phyloP scores from a whole-genome alignment of 2,329 filamentous ascomycete genomes.

The Periconia sp. region DNA sequence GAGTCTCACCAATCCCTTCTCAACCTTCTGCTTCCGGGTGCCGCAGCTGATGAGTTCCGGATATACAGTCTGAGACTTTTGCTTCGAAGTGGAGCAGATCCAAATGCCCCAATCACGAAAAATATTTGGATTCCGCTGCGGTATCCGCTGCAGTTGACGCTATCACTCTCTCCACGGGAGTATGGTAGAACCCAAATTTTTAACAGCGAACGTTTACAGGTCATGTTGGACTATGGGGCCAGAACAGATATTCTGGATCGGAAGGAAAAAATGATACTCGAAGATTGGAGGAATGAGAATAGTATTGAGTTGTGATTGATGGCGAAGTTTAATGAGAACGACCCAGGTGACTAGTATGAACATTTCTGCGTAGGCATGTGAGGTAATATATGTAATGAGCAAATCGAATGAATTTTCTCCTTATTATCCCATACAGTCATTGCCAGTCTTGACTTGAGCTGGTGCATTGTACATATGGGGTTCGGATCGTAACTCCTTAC shows the following conservation, averaged over 20 bases:
- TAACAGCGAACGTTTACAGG: background rate
- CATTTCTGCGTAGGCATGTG: no score
- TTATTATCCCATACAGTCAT: no score
- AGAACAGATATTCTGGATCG: conserved; percentile 1
- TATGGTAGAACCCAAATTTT: background rate
- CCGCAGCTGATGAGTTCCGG: background rate
- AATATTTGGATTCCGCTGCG: background rate
- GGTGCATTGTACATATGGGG: no score
- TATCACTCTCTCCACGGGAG: background rate
- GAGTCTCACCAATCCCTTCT: background rate
- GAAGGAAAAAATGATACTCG: conserved; percentile 1
- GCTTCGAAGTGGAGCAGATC: conserved; percentile 1
- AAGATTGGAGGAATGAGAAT: conserved; percentile 2
- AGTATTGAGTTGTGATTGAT: background rate
- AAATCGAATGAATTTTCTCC: no score
- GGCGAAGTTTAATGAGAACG: no score
- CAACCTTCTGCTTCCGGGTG: conserved; percentile 1
- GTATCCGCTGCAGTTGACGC: conserved; percentile 1
- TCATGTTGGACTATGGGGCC: conserved; percentile 2
- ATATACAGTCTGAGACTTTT: conserved; percentile 5
- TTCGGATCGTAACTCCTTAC: no score
- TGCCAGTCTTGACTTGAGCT: no score
- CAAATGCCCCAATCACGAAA: conserved; percentile 1
- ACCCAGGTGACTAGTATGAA: no score
- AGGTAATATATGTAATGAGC: no score